A percentile compares a stretch with the other conserved stretches of the same genome.
These are phyloP conservation scores for Symbiodinium natans DNA, from an alignment of 73 alveolate species.

Conservation along the genomic window DNA sequence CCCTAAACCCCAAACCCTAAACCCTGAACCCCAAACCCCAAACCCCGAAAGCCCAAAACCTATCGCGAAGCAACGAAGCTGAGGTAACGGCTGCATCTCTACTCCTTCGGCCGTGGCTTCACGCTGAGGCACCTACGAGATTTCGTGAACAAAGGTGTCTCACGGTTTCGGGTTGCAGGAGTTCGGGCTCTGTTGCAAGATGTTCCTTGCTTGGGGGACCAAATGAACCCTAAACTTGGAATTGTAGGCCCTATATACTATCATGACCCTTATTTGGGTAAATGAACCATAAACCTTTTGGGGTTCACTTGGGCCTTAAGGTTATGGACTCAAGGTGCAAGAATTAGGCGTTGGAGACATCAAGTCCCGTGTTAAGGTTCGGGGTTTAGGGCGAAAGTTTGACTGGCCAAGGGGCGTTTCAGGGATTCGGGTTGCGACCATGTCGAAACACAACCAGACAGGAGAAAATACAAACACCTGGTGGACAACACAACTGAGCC, in stretches of 20 bases:
- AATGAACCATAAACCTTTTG: too few relatives aligned
- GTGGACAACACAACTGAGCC: neutral
- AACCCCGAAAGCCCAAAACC: neutral
- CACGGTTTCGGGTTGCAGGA: neutral
- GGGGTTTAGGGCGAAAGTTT: too few relatives aligned
- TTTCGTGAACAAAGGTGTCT: neutral
- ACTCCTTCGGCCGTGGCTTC: neutral
- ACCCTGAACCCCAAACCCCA: too few relatives aligned
- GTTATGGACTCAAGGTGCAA: too few relatives aligned
- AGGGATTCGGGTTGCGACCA: too few relatives aligned
- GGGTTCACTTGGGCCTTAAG: too few relatives aligned
- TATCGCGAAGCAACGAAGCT: neutral
- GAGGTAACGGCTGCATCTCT: neutral
- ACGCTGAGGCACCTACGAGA: neutral
- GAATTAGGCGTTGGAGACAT: too few relatives aligned
- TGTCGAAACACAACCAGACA: neutral
- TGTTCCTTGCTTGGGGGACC: neutral
- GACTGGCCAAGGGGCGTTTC: too few relatives aligned
- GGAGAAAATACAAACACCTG: neutral
- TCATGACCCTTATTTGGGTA: too few relatives aligned
- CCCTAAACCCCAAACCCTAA: too few relatives aligned
- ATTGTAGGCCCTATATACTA: neutral
- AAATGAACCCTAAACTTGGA: neutral
- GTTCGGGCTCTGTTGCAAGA: neutral
- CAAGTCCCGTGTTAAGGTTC: too few relatives aligned